Conservation (phyloP, 2,329 filamentous ascomycete species). For the Talaromyces amestolkiae region DNA sequence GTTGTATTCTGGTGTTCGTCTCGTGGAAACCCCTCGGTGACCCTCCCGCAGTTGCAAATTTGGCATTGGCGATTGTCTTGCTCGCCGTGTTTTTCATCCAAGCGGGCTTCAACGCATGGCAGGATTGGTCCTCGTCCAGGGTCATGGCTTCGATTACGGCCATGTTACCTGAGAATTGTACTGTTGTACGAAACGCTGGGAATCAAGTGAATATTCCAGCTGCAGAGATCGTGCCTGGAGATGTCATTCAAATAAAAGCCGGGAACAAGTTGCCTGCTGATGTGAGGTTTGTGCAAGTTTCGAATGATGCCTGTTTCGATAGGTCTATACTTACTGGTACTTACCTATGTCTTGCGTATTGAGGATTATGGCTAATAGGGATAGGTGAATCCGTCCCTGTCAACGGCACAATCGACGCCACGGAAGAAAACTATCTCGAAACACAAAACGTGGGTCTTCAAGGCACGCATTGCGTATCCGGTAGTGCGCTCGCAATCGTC, state of each 20-base stretch:
- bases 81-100: slow-evolving; percentile 67
- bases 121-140: slow-evolving; percentile 72
- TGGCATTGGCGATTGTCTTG: slow-evolving; percentile 71
- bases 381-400: slow-evolving; percentile 65
- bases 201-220: slow-evolving; percentile 51
- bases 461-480: slow-evolving; percentile 74
- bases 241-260: slow-evolving; percentile 65
- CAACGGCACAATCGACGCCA: slow-evolving; percentile 61
- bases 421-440: slow-evolving; percentile 72
- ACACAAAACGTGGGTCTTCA: slow-evolving; percentile 73
- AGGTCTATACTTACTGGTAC: slow-evolving; percentile 63
- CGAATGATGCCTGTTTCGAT: slow-evolving; percentile 69
- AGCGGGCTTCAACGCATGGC: slow-evolving; percentile 67
- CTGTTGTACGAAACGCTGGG: slow-evolving; percentile 60
- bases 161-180: slow-evolving; percentile 73
- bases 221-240: slow-evolving; percentile 67
- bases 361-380: background rate
- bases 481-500: slow-evolving; percentile 64
- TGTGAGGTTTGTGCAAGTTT: slow-evolving; percentile 66
- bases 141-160: slow-evolving; percentile 78
- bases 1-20: slow-evolving; percentile 69
- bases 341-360: background rate
- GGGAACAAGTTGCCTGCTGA: slow-evolving; percentile 75
- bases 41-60: slow-evolving; percentile 67
- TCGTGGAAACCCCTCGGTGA: slow-evolving; percentile 73